phyloP scores from a whole-genome alignment of 2,329 filamentous ascomycete genomes.

The Ascochyta koolunga region DNA sequence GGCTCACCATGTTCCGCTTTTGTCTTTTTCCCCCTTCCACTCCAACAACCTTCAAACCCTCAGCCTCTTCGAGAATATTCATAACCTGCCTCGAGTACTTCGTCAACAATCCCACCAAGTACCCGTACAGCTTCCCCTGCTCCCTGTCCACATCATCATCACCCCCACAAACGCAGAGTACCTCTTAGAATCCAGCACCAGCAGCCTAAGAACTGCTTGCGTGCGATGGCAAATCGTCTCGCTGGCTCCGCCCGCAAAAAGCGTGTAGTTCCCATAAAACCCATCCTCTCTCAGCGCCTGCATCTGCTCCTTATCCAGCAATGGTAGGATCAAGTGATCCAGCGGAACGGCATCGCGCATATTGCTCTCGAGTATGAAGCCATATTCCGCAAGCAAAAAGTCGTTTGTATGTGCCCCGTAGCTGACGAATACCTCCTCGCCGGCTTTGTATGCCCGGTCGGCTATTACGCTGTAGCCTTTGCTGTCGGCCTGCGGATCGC shows the following conservation, averaged over 20 bases:
- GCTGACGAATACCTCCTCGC: conserved; percentile 71
- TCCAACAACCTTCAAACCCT: conserved; percentile 33
- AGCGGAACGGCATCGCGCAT: conserved; percentile 50
- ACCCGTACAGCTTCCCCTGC: conserved; percentile 46
- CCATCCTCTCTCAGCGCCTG: conserved; percentile 50
- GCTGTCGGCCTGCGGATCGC: conserved; percentile 58
- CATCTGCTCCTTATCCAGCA: conserved; percentile 39
- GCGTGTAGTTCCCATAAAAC: conserved; percentile 47
- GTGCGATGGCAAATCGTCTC: conserved; percentile 53
- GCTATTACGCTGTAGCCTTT: conserved; percentile 63
- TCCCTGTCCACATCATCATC: conserved; percentile 44
- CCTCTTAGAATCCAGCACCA: conserved; percentile 36
- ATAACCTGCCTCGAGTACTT: conserved; percentile 40
- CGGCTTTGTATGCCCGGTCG: conserved; percentile 56
- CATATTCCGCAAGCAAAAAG: conserved; percentile 72
- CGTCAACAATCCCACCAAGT: conserved; percentile 40
- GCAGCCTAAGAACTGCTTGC: conserved; percentile 51
- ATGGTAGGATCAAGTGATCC: conserved; percentile 51
- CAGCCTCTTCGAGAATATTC: conserved; percentile 34
- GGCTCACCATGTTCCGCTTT: neutral
- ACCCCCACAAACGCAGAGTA: conserved; percentile 40
- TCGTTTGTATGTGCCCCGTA: conserved; percentile 77
- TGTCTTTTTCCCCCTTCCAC: neutral
- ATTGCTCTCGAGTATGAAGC: conserved; percentile 52
- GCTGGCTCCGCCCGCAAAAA: conserved; percentile 23